Percentiles rank a stretch among this genome's conserved stretches.
Evolutionary conservation across 352 stramenopile genomes (phyloP).

Genomic region (Pythium pyrilobum): DNA sequence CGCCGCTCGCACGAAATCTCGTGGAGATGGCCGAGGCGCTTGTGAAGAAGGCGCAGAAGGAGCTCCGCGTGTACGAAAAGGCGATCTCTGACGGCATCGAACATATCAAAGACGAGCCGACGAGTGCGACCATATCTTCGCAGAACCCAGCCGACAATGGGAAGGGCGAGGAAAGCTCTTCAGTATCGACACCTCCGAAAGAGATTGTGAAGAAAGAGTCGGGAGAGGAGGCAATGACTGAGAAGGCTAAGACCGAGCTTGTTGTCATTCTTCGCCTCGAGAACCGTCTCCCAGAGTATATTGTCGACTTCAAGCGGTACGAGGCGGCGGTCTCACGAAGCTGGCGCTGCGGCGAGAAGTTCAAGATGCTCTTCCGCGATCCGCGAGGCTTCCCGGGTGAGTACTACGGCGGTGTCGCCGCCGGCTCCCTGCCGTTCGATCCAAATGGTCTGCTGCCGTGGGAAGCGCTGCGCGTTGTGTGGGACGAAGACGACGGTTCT

Average conservation of each 20-base stretch:
- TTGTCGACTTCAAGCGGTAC: slow-evolving; percentile 72
- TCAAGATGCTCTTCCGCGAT: slow-evolving; percentile 77
- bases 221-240: slow-evolving; percentile 6
- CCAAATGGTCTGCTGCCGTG: slow-evolving; percentile 64
- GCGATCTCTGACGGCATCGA: slow-evolving; percentile 12
- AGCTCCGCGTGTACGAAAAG: slow-evolving; percentile 54
- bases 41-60: slow-evolving; percentile 66
- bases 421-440: slow-evolving; percentile 58
- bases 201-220: neutral
- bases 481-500: slow-evolving; percentile 81
- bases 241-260: slow-evolving; percentile 14
- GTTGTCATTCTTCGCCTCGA: slow-evolving; percentile 72
- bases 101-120: slow-evolving; percentile 3
- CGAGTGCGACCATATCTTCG: no score
- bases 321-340: slow-evolving; percentile 41
- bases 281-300: slow-evolving; percentile 70
- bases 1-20: slow-evolving; percentile 65
- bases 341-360: slow-evolving; percentile 63
- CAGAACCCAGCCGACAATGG: neutral
- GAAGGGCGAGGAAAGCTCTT: neutral
- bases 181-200: neutral
- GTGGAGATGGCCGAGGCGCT: slow-evolving; percentile 55
- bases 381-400: slow-evolving; percentile 58
- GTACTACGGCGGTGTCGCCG: slow-evolving; percentile 64
- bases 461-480: slow-evolving; percentile 75